Base-by-base conservation (phyloP, 164 flowering plant species). In the Stephania japonica region DNA sequence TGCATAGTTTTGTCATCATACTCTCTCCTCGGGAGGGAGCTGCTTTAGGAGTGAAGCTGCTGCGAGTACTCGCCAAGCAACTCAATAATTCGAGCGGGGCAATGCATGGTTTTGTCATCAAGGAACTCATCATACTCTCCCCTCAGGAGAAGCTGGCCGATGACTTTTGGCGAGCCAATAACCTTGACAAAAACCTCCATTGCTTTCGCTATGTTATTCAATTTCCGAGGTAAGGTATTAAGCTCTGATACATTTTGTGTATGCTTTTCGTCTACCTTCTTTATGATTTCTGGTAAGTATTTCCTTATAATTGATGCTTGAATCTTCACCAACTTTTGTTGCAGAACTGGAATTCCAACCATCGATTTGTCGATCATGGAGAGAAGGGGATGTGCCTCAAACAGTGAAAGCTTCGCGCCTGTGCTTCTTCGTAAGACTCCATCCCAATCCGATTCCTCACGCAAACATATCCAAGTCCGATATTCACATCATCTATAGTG, bases 381-480 rank as follows among this genome's bases (percentile, higher is more conserved):
- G n/a, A 73, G 42, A 1, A 61, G 50, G 13, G 73, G 67, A 6
- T 71, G 67, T 1, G 73, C 19, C 21, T 71, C 49, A 41, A 59
- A 71, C 53, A 61, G 24, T 9, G 8, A n/a, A 61, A 5, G 65
- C 67, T 41, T 71, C 73, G 53, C 1, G 24, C 42, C 18, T 50
- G 42, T 0, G 73, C 73, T 5, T 59, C 67, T 42, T 71, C 67
- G 12, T 71, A 71, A 16, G 66, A 25, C 24, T 71, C 73, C 3
- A 61, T 67, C 1, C 73, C 73, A 62, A 71, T 42, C n/a, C 73
- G 56, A 21, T 71, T 71, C 67, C 67, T 61, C 50, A 62, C 73
- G 23, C 67, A 71, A 61, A 71, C 53, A 42, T 71, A 71, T 3
- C 73, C 73, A 3, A 71, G 73, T 18, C 73, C 73, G 7, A 71